Base-by-base conservation (phyloP, 352 stramenopile species). In the Globisporangium iwayamae region DNA sequence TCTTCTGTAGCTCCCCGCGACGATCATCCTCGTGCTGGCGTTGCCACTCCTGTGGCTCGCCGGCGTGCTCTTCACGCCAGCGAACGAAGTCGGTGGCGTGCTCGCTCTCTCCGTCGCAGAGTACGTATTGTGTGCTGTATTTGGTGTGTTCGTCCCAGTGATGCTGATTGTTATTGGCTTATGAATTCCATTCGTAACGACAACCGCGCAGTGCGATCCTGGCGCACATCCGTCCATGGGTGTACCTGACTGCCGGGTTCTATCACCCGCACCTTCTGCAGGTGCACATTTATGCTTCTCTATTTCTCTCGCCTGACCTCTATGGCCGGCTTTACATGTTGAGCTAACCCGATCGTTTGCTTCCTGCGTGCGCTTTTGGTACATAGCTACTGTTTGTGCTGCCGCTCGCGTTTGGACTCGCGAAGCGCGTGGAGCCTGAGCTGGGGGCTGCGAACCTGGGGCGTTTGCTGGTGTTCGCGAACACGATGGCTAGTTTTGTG, bases 161-260 rank as follows among this genome's bases (percentile, higher is more conserved):
- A 47, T 10, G 10, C n/a, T 13, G 13, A 7, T 22, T 30, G 10
- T 54, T 25, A 34, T 20, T 59, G n/a, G 16, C 32, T 16, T 14
- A 6, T 54, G 63, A 20, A 32, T 45, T 2, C 25, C 25, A 55
- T 43, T 14, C 54, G 30, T 48, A 16, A 45, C 38, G 52, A 28
- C 51, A 57, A 41, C 8, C 16, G 4, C 13, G 7, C 45, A 96
- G 87, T 67, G 85, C 85, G 56, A 96, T 96, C 56, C 65, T 96
- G 45, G 72, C 77, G 54, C 87, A 96, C 59, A 96, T 96, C 32
- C 85, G 87, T 3, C 87, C 87, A 22, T 96, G 87, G 87, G 81
- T 93, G 39, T 94, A 92, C 67, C 57, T 94, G 54, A 94, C 87
- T 6, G 80, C 87, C 8, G 85, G 85, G 4, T 96, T 94, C 65